Evolutionary conservation across 1,284 basidiomycete genomes (phyloP).

Genomic region (Trichosporon sp.): DNA sequence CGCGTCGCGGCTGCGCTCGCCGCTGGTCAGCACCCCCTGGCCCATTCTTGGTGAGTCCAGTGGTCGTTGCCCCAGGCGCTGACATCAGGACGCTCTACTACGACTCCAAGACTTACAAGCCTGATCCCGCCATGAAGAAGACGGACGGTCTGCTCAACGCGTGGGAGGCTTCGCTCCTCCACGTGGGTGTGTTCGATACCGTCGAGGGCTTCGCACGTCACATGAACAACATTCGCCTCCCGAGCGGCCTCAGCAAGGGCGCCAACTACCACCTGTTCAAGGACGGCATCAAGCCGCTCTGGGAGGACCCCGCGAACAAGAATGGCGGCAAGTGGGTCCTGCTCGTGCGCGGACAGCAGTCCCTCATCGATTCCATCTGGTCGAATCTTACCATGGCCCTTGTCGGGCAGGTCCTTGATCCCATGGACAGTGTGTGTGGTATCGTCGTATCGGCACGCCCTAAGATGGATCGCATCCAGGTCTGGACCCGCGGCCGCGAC

Average conservation of each 20-base stretch:
- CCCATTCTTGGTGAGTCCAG: constrained; percentile 68
- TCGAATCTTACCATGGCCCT: constrained; percentile 83
- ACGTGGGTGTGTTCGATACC: constrained; percentile 72
- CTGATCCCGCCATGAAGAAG: constrained; percentile 48
- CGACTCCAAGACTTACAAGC: constrained; percentile 71
- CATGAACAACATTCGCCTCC: constrained; percentile 89
- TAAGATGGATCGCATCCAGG: constrained; percentile 82
- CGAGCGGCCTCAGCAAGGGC: constrained; percentile 77
- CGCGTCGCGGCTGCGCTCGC: not conserved
- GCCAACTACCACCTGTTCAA: constrained; percentile 95
- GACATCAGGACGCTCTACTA: constrained; percentile 73
- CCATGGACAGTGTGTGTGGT: constrained; percentile 79
- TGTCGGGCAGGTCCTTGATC: constrained; percentile 80
- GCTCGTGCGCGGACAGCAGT: constrained; percentile 72
- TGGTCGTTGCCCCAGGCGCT: not conserved
- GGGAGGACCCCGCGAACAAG: constrained; percentile 90
- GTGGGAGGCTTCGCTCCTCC: constrained; percentile 65
- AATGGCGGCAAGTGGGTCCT: constrained; percentile 91
- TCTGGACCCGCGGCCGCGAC: constrained; percentile 78
- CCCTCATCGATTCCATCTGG: constrained; percentile 77
- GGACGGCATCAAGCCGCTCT: constrained; percentile 55
- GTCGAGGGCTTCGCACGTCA: constrained; percentile 87
- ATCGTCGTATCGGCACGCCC: constrained; percentile 81
- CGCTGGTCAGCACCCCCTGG: constrained; percentile 65
- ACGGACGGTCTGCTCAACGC: constrained; percentile 26